A percentile compares a stretch with the other conserved stretches of the same genome.
These are phyloP conservation scores for Albifimbria verrucaria DNA, from an alignment of 2,329 filamentous ascomycete genomes.

Conservation along the genomic window DNA sequence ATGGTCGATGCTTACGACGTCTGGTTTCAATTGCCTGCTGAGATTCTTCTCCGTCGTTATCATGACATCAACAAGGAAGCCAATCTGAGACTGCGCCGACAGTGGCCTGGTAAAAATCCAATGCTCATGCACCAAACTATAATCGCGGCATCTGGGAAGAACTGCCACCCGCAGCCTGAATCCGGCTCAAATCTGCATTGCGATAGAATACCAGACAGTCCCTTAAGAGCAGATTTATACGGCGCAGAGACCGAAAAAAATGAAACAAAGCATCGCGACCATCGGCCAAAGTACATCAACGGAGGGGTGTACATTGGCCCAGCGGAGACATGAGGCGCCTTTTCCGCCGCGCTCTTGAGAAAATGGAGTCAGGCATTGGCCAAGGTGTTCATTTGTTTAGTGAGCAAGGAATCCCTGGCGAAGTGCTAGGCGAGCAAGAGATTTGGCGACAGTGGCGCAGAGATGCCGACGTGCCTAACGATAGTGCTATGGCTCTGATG, in stretches of 20 bases:
- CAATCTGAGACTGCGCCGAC: constrained; percentile 11
- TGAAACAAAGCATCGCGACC: constrained; percentile 4
- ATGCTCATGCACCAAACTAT: constrained; percentile 20
- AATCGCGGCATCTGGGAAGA: constrained; percentile 18
- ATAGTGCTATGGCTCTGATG: constrained; percentile 2
- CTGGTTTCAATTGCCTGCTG: constrained; percentile 24
- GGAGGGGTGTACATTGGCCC: constrained; percentile 16
- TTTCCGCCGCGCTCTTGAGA: constrained; percentile 11
- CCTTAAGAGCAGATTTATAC: constrained; percentile 17
- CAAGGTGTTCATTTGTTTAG: constrained; percentile 9
- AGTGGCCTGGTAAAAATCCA: constrained; percentile 7
- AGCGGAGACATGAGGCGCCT: constrained; percentile 15
- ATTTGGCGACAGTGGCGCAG: constrained; percentile 29
- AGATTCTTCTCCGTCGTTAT: constrained; percentile 20
- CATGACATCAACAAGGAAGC: constrained; percentile 12
- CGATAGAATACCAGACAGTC: constrained; percentile 18
- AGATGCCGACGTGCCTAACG: neutral
- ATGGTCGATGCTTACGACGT: constrained; percentile 23
- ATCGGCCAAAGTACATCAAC: constrained; percentile 17
- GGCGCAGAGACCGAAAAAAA: constrained; percentile 15
- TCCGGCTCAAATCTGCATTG: constrained; percentile 19
- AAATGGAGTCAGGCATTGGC: constrained; percentile 8
- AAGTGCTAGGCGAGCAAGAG: constrained; percentile 20
- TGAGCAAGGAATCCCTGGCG: constrained; percentile 19
- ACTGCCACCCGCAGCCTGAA: constrained; percentile 14